Evolutionary conservation across 768 basidiomycete genomes (phyloP), one percentile per base, ranked within the genome.

Genomic region (Panus rudis): DNA sequence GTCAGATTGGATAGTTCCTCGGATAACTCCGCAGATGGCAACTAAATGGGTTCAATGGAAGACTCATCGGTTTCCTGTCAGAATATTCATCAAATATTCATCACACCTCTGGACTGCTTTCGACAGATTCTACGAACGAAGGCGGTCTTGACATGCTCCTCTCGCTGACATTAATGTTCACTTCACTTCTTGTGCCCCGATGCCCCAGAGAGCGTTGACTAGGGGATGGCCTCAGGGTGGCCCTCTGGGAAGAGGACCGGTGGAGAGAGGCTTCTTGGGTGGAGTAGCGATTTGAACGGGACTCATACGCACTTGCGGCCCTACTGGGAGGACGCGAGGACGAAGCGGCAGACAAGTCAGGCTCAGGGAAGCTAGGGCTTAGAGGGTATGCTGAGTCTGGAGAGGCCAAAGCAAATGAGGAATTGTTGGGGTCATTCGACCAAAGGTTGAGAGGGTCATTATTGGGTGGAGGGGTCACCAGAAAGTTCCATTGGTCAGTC

Each of bases 281-380:
- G 13, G 48, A 33, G 6, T 54, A 32, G 23, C 33, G 47, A 6
- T 56, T 45, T 26, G 52, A 45, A 6, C 52, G 50, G 4, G 46
- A 48, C 38, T 65, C 60, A 17, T 63, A 51, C n/a, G 60, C 61
- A 51, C 69, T 75, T 22, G 57, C 54, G 12, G 75, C 52, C 39
- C 72, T 66, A 42, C 54, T 63, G 25, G 63, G 59, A 20, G 61
- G 47, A 32, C 57, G 56, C n/a, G 56, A 46, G n/a, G n/a, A n/a
- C n/a, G n/a, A n/a, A n/a, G n/a, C n/a, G n/a, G n/a, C n/a, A 46
- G 60, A 22, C 50, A 54, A 47, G 39, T 43, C 52, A 46, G 44
- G 48, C 45, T 41, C 50, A 19, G 42, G 56, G 50, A 60, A 40
- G 42, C 48, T 16, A 52, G 46, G 4, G 37, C 48, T 5, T 42